A percentile compares a stretch with the other conserved stretches of the same genome.
phyloP scores from a whole-genome alignment of 129 eudicot species.

The Solidago caesia region DNA sequence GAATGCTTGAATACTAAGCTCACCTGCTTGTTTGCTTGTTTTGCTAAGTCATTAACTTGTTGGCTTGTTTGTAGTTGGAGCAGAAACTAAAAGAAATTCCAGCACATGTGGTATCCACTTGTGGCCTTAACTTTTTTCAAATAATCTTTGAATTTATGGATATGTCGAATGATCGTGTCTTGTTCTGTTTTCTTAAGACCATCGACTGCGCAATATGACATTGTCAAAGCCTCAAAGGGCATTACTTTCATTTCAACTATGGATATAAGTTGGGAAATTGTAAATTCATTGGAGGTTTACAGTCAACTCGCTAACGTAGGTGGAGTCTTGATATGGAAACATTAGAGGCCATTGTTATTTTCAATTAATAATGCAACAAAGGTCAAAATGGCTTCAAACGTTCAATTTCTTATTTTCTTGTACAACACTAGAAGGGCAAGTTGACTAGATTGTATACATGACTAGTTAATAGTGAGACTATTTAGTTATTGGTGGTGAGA shows the following conservation, averaged over 20 bases:
- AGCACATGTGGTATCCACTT: conserved; percentile 37
- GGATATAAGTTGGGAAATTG: not conserved
- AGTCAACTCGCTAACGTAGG: not conserved
- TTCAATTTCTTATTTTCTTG: too few relatives aligned
- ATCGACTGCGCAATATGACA: not conserved
- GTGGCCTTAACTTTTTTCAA: not conserved
- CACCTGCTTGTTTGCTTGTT: too few relatives aligned
- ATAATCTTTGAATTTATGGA: not conserved
- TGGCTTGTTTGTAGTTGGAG: conserved; percentile 74
- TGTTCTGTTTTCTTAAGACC: not conserved
- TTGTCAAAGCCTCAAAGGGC: not conserved
- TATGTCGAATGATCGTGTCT: not conserved
- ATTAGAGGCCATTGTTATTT: not conserved
- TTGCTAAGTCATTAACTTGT: too few relatives aligned
- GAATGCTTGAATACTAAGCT: too few relatives aligned
- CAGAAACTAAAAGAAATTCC: conserved; percentile 82
- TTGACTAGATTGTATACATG: not conserved
- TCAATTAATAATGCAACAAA: not conserved
- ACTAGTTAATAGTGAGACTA: not conserved
- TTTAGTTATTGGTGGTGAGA: not conserved
- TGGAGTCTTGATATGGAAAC: not conserved
- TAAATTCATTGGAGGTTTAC: not conserved
- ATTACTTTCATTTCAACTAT: not conserved
- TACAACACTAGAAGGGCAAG: not conserved
- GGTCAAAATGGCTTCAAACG: not conserved